Evolutionary conservation across 139 green algal genomes (phyloP).

Genomic region (Ulvella scutata): DNA sequence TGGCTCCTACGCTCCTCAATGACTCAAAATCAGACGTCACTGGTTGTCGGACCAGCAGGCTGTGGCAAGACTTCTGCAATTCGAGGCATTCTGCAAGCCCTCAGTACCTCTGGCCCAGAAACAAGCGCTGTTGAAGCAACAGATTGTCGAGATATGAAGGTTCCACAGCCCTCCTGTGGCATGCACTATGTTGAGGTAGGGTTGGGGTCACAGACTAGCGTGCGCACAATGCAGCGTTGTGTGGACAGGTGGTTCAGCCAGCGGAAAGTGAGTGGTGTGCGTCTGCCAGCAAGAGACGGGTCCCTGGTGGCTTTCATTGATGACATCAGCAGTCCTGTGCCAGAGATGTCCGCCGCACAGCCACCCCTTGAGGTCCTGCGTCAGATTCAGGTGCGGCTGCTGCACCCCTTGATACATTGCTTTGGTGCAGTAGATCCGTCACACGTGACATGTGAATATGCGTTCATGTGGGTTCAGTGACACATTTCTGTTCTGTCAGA

Average conservation of each 20-base stretch:
- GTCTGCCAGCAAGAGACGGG: slow-evolving; percentile 6
- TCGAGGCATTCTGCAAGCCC: slow-evolving; percentile 6
- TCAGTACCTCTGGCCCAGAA: not conserved
- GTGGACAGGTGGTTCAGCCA: not conserved
- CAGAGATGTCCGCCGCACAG: slow-evolving; percentile 31
- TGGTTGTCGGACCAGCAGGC: slow-evolving; percentile 24
- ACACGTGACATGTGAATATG: too few species aligned
- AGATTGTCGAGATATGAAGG: too few species aligned
- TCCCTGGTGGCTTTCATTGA: slow-evolving; percentile 32
- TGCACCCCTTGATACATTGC: too few species aligned
- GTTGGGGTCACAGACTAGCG: not conserved
- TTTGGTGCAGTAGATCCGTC: too few species aligned
- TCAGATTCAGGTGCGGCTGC: slow-evolving; percentile 18
- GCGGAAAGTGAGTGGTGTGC: not conserved
- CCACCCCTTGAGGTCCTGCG: slow-evolving; percentile 34
- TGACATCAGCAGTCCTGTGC: slow-evolving; percentile 38
- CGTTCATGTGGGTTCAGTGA: too few species aligned
- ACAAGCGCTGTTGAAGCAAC: not conserved
- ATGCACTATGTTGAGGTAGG: not conserved
- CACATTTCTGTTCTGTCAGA: too few species aligned
- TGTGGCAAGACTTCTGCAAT: slow-evolving; percentile 29
- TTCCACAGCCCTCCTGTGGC: not conserved
- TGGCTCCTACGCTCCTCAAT: too few species aligned
- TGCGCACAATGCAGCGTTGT: not conserved
- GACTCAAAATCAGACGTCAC: too few species aligned